A percentile compares a stretch with the other conserved stretches of the same genome.
phyloP scores from a whole-genome alignment of 139 green algal species.

The Eudorina sp. region DNA sequence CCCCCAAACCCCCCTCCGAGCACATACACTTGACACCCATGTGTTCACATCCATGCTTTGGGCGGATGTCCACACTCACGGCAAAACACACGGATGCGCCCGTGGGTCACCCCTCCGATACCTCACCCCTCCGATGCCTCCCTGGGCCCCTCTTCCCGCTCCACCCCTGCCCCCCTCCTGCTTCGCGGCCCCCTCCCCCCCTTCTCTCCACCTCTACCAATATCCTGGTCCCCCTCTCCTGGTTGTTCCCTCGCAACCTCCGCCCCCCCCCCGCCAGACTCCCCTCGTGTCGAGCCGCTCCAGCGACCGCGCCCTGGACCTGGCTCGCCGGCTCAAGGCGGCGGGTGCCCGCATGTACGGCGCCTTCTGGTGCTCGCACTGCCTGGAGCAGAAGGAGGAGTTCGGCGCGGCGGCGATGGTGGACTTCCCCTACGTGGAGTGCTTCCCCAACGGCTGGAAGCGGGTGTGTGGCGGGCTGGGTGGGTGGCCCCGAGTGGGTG shows the following conservation, averaged over 20 bases:
- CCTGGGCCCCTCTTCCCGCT: too few relatives aligned
- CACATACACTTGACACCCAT: too few relatives aligned
- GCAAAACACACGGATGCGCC: too few relatives aligned
- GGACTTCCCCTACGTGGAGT: slow-evolving; percentile 97
- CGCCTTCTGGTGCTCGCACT: slow-evolving; percentile 99
- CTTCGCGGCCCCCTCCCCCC: background rate
- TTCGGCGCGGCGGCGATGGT: slow-evolving; percentile 89
- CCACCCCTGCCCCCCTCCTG: background rate
- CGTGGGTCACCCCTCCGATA: too few relatives aligned
- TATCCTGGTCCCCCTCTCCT: too few relatives aligned
- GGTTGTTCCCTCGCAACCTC: too few relatives aligned
- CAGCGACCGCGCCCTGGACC: slow-evolving; percentile 42
- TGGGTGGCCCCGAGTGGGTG: background rate
- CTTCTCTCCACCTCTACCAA: too few relatives aligned
- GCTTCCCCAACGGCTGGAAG: slow-evolving; percentile 94
- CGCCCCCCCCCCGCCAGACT: background rate
- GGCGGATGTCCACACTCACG: too few relatives aligned
- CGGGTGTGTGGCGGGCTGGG: slow-evolving; percentile 57
- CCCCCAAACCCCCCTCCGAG: too few relatives aligned
- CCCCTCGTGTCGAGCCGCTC: slow-evolving; percentile 51
- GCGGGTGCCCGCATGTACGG: slow-evolving; percentile 96
- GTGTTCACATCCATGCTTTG: too few relatives aligned
- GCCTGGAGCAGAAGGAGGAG: slow-evolving; percentile 93
- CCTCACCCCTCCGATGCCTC: too few relatives aligned
- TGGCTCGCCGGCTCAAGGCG: slow-evolving; percentile 69